These are phyloP conservation scores for Allium cepa DNA, from an alignment of 106 monocot species.

Conservation along the genomic window DNA sequence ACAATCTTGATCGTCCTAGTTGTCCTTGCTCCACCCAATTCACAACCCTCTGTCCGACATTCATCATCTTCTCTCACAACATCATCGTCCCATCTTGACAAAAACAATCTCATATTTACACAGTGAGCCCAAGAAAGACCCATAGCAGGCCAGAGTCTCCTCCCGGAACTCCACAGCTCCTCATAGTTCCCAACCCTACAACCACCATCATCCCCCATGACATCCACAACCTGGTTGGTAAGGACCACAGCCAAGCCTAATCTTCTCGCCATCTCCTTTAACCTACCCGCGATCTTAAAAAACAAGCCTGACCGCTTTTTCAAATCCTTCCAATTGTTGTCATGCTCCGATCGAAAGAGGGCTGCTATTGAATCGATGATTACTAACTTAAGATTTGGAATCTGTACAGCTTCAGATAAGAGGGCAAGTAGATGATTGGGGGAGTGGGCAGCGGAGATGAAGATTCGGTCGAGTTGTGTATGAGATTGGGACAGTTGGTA, in stretches of 20 bases:
- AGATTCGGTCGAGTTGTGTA: constrained; percentile 53
- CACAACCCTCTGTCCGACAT: background rate
- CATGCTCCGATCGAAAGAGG: constrained; percentile 76
- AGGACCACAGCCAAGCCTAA: constrained; percentile 55
- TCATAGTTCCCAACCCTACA: constrained; percentile 23
- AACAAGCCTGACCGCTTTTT: constrained; percentile 40
- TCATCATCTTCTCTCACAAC: background rate
- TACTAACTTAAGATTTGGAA: constrained; percentile 43
- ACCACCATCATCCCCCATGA: constrained; percentile 17
- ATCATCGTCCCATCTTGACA: constrained; percentile 35
- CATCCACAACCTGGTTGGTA: constrained; percentile 90
- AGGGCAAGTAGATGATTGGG: constrained; percentile 52
- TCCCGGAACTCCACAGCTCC: constrained; percentile 42
- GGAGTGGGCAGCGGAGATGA: constrained; percentile 60
- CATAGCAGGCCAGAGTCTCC: constrained; percentile 63
- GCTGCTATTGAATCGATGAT: constrained; percentile 81
- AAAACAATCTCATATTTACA: constrained; percentile 73
- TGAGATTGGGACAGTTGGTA: constrained; percentile 14
- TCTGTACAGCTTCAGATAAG: constrained; percentile 28
- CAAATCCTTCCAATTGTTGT: constrained; percentile 44
- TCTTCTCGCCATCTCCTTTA: constrained; percentile 50
- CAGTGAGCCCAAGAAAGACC: constrained; percentile 88
- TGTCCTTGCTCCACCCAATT: background rate
- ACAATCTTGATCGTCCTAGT: constrained; percentile 67
- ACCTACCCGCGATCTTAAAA: constrained; percentile 48